These are phyloP conservation scores for Melianthus villosus DNA, from an alignment of 441 rosid genomes.

Conservation along the genomic window DNA sequence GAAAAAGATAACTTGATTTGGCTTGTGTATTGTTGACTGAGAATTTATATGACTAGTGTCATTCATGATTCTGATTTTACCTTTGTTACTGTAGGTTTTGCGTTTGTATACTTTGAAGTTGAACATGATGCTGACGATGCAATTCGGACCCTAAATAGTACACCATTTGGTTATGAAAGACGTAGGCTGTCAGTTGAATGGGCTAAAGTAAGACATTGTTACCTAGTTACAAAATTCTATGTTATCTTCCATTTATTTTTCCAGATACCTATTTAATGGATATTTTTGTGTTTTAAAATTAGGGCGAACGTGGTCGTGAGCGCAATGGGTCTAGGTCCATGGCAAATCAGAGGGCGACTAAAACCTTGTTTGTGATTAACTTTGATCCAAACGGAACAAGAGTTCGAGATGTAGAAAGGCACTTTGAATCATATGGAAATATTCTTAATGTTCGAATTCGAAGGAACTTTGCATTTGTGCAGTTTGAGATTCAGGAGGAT, in stretches of 20 bases:
- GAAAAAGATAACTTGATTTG: no score
- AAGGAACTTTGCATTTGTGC: constrained; percentile 90
- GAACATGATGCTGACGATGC: constrained; percentile 98
- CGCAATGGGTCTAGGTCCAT: constrained; percentile 59
- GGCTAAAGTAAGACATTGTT: constrained; percentile 47
- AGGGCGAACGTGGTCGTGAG: constrained; percentile 74
- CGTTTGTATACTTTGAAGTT: constrained; percentile 86
- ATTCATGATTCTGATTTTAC: no score
- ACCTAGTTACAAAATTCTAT: background rate
- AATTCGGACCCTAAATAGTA: constrained; percentile 66
- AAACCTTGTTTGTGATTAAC: constrained; percentile 85
- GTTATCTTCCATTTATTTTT: background rate
- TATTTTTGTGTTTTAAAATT: constrained; percentile 1
- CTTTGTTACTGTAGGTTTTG: constrained; percentile 40
- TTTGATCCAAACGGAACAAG: constrained; percentile 71
- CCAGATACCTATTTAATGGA: no score
- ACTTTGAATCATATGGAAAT: constrained; percentile 84
- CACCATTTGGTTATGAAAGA: constrained; percentile 80
- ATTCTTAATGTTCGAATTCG: constrained; percentile 71
- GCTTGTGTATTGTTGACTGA: no score
- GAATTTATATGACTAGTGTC: no score
- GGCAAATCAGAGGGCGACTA: constrained; percentile 51
- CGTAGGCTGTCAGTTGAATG: constrained; percentile 93
- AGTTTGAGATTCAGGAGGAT: constrained; percentile 73
- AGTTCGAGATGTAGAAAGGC: constrained; percentile 82